These are phyloP conservation scores for Fusarium drepaniforme DNA, from an alignment of 2,329 filamentous ascomycete species.

Conservation along the genomic window DNA sequence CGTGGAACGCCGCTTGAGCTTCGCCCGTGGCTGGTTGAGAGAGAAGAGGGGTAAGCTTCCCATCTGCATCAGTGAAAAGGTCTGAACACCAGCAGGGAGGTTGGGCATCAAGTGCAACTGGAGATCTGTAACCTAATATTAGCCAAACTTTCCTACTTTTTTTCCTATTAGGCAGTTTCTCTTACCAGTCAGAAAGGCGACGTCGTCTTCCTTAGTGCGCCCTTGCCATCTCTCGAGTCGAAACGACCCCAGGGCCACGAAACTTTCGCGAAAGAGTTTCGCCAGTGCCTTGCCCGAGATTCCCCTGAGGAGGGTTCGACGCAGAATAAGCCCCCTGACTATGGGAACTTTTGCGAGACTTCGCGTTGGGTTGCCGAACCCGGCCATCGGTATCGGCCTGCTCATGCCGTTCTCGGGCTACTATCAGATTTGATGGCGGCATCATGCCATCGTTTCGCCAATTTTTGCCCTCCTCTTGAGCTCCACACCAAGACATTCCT, in stretches of 20 bases:
- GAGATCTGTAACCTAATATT: slow-evolving; percentile 10
- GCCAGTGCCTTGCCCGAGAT: slow-evolving; percentile 16
- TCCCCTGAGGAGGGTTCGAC: slow-evolving; percentile 2
- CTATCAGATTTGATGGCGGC: not conserved
- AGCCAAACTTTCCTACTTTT: not conserved
- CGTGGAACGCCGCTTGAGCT: slow-evolving; percentile 22
- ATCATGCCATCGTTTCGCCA: slow-evolving; percentile 14
- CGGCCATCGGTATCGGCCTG: not conserved
- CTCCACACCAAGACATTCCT: not conserved
- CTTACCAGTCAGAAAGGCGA: slow-evolving; percentile 4
- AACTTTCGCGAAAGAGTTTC: slow-evolving; percentile 24
- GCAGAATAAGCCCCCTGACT: slow-evolving; percentile 24
- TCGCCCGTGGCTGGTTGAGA: not conserved
- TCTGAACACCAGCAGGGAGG: slow-evolving; percentile 9
- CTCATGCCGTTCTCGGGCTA: not conserved
- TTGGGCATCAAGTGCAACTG: slow-evolving; percentile 6
- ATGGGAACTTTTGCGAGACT: slow-evolving; percentile 18
- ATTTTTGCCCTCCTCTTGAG: not conserved
- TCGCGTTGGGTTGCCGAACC: not conserved
- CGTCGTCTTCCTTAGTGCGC: not conserved
- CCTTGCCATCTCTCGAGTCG: slow-evolving; percentile 13
- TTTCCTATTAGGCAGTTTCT: not conserved
- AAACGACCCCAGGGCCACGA: slow-evolving; percentile 16
- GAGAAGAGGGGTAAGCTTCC: not conserved
- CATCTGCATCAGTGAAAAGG: not conserved